Evolutionary conservation across 2,329 filamentous ascomycete species (phyloP).

Genomic region (Alternaria gaisen): DNA sequence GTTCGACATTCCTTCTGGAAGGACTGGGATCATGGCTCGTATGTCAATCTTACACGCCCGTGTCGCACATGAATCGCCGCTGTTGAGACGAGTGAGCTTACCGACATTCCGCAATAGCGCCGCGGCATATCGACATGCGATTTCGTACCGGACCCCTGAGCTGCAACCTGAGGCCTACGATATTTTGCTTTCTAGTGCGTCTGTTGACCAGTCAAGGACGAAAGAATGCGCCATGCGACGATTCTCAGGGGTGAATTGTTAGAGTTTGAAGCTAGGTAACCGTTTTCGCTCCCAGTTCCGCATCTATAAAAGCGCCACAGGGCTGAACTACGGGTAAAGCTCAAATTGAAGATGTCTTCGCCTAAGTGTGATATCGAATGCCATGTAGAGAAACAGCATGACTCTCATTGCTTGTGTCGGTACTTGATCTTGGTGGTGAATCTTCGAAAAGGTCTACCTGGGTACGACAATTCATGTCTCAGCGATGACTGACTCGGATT

Average conservation of each 20-base stretch:
- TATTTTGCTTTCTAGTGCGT: not conserved
- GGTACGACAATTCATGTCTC: not conserved
- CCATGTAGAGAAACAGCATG: constrained; percentile 4
- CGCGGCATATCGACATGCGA: not conserved
- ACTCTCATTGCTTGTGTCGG: not conserved
- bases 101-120: constrained; percentile 9
- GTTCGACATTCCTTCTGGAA: constrained; percentile 2
- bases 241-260: constrained; percentile 9
- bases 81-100: constrained; percentile 5
- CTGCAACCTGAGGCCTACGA: not conserved
- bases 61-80: constrained; percentile 6
- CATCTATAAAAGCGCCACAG: constrained; percentile 5
- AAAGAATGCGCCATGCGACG: not conserved
- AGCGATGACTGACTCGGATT: not conserved
- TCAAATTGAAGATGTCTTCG: constrained; percentile 6
- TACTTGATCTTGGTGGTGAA: not conserved
- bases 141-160: constrained; percentile 10
- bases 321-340: constrained; percentile 8
- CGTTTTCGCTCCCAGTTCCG: constrained; percentile 18
- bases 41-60: constrained; percentile 6
- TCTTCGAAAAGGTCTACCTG: not conserved
- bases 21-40: not conserved
- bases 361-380: constrained; percentile 11
- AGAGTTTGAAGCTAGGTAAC: constrained; percentile 4
- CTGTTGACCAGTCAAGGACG: constrained; percentile 5